Evolutionary conservation across 208 protist genomes (phyloP).

Genomic region (Acanthamoeba lugdunensis): DNA sequence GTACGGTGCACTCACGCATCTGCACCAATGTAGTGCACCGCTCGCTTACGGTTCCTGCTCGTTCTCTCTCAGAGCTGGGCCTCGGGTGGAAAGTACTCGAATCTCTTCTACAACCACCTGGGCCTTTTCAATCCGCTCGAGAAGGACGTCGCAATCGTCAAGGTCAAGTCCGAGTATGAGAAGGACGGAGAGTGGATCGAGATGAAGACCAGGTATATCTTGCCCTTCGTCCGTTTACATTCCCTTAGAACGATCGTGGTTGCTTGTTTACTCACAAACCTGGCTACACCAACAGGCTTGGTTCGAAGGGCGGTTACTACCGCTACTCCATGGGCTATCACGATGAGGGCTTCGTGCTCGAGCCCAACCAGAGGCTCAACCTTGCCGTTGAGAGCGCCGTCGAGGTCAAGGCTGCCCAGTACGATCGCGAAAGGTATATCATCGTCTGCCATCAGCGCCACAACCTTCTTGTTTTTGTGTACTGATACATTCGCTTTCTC

Average conservation of each 20-base stretch:
- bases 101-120: slow-evolving; percentile 56
- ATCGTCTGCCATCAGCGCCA: background rate
- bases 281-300: background rate
- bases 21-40: no score
- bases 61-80: background rate
- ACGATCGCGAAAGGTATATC: background rate
- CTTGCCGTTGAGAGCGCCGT: slow-evolving; percentile 41
- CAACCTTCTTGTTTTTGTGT: background rate
- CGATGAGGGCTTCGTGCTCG: slow-evolving; percentile 6
- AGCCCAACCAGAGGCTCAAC: slow-evolving; percentile 17
- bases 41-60: background rate
- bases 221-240: background rate
- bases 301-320: slow-evolving; percentile 19
- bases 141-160: slow-evolving; percentile 48
- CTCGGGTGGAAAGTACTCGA: background rate
- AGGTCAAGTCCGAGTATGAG: slow-evolving; percentile 29
- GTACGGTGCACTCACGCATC: background rate
- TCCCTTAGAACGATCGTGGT: no score
- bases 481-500: background rate
- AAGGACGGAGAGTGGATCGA: slow-evolving; percentile 36
- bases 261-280: background rate
- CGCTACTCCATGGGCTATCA: background rate
- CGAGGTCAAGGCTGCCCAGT: background rate
- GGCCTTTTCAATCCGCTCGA: slow-evolving; percentile 14
- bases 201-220: slow-evolving; percentile 15